Evolutionary conservation across 2,329 filamentous ascomycete species (phyloP), one percentile per base, ranked within the genome.

Genomic region (Arthrobotrys sinensis): DNA sequence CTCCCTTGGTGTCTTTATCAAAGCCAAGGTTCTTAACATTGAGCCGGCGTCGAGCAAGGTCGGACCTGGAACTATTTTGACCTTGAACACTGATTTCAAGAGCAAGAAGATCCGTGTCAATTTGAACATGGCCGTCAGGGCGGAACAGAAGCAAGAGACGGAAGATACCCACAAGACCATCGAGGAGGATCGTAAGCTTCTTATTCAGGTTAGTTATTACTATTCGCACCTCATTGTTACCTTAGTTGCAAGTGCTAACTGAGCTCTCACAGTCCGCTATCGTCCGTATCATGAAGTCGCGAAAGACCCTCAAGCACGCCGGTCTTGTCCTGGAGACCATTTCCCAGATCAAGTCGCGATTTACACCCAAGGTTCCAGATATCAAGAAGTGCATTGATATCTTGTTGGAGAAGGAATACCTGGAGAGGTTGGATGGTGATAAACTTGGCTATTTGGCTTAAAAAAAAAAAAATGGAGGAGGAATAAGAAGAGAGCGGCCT

Each of bases 301-400:
- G 96, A 79, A 98, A 99, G 90, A 93, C 92, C 86, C 96, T 98
- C 93, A 98, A 97, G 89, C 95, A 99, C 86, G 91, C 91, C 79
- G 92, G 96, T 83, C 91, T 99, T 11, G 94, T 99, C 68, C 91
- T 93, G 83, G 96, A 99, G 86, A 96, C 94, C 24, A 98, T 99
- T 84, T 92, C 91, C 83, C 96, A 98, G 85, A 97, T 99, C 84
- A 93, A 92, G 84, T 91, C 90, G 48, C 93, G 96, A 46, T 99
- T 99, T 85, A 91, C 94, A 73, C 96, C 96, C 46, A 97, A 97
- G 86, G 89, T 99, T 34, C 88, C 90, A 14, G 96, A 99, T 82
- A 99, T 99, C 89, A 99, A 99, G 88, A 99, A 98, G 87, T 97
- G 96, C 85, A 98, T 99, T 84, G 96, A 99, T 85, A 97, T 97